Evolutionary conservation across 2,329 filamentous ascomycete species (phyloP).

Genomic region (Aspergillus pseudoterreus): DNA sequence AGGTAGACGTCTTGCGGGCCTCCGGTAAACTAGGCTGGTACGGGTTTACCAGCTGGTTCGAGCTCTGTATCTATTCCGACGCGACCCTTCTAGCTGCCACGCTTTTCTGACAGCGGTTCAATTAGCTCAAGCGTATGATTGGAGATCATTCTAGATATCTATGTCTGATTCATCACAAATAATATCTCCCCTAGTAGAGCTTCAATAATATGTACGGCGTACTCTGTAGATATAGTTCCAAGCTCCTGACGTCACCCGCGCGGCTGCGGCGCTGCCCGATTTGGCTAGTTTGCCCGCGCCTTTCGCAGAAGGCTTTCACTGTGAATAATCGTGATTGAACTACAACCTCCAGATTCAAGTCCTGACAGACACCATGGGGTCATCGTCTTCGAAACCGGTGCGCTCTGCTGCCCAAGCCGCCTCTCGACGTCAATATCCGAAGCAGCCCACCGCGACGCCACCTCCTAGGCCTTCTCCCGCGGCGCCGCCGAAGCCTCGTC

Average conservation of each 20-base stretch:
- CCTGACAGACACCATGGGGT: slow-evolving; percentile 47
- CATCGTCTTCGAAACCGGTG: slow-evolving; percentile 55
- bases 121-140: too few species aligned
- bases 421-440: slow-evolving; percentile 55
- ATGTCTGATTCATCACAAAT: too few species aligned
- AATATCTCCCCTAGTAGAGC: too few species aligned
- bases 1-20: slow-evolving; percentile 73
- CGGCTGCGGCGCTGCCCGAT: slow-evolving; percentile 9
- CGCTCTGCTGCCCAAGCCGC: slow-evolving; percentile 47
- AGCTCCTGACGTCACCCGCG: slow-evolving; percentile 18
- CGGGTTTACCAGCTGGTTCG: slow-evolving; percentile 1
- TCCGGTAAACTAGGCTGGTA: slow-evolving; percentile 43
- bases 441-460: slow-evolving; percentile 33
- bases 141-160: too few species aligned
- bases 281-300: slow-evolving; percentile 13
- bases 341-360: too few species aligned
- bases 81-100: not conserved
- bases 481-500: slow-evolving; percentile 6
- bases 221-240: not conserved
- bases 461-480: slow-evolving; percentile 17
- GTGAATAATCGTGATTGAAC: not conserved
- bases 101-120: not conserved
- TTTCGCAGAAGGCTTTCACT: slow-evolving; percentile 3
- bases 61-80: not conserved
- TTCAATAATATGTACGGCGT: not conserved